A percentile compares a stretch with the other conserved stretches of the same genome.
Evolutionary conservation across 2,329 filamentous ascomycete genomes (phyloP).

Genomic region (Sphaerulina populicola): DNA sequence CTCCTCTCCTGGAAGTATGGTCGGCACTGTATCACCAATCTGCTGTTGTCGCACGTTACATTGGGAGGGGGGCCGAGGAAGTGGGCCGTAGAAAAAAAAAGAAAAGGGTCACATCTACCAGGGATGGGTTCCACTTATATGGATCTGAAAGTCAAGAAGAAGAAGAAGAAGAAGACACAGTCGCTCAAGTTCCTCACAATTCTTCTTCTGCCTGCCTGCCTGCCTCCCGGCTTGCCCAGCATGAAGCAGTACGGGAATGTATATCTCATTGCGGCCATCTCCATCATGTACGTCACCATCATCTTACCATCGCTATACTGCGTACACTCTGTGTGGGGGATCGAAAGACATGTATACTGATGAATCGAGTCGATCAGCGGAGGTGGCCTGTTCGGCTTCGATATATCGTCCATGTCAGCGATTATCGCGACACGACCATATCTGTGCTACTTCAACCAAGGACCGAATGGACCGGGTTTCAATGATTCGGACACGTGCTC

Average conservation of each 20-base stretch:
- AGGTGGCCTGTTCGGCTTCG: slow-evolving; percentile 56
- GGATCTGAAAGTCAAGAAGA: no score
- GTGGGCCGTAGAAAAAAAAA: not conserved
- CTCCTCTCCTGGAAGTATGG: not conserved
- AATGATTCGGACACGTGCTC: slow-evolving; percentile 37
- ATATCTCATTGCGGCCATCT: slow-evolving; percentile 51
- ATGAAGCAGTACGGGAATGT: slow-evolving; percentile 45
- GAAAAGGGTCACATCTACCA: not conserved
- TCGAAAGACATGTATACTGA: not conserved
- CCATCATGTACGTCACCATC: slow-evolving; percentile 36
- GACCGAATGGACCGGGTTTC: slow-evolving; percentile 31
- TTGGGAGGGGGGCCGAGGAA: not conserved
- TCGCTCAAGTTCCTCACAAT: not conserved
- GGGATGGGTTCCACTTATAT: not conserved
- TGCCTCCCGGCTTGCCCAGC: not conserved
- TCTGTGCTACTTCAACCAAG: slow-evolving; percentile 61
- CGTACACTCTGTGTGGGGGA: not conserved
- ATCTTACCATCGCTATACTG: not conserved
- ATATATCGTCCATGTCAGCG: slow-evolving; percentile 64
- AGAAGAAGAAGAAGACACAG: not conserved
- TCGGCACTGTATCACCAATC: not conserved
- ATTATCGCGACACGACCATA: slow-evolving; percentile 59
- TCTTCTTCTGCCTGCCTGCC: no score
- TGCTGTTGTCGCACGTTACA: not conserved
- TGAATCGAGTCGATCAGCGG: slow-evolving; percentile 34